Percentiles rank a stretch among this genome's conserved stretches.
Conservation (phyloP, 2,329 filamentous ascomycete genomes). For the Penicillium concentricum region DNA sequence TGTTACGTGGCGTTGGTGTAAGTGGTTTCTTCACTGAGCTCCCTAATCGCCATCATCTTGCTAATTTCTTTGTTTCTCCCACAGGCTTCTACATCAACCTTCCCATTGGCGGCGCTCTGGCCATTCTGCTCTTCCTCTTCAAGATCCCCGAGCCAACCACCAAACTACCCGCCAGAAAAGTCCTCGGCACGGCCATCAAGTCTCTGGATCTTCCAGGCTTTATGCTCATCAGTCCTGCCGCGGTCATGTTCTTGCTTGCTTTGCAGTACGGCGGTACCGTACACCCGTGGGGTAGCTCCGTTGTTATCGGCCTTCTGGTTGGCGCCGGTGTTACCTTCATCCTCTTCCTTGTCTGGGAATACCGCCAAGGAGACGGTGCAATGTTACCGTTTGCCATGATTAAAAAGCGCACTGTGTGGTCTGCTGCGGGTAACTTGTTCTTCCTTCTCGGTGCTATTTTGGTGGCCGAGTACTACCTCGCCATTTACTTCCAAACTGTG, state of each 20-base stretch:
- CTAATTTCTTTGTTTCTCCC: background rate
- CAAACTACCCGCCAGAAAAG: background rate
- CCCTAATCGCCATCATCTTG: background rate
- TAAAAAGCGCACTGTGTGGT: constrained; percentile 36
- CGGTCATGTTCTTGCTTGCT: constrained; percentile 45
- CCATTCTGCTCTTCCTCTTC: constrained; percentile 27
- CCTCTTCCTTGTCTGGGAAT: constrained; percentile 40
- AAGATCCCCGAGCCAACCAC: constrained; percentile 10
- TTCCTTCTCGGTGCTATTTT: constrained; percentile 26
- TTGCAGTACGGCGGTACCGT: constrained; percentile 47
- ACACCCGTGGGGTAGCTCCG: constrained; percentile 36
- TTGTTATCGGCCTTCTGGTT: constrained; percentile 47
- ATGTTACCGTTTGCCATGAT: constrained; percentile 41
- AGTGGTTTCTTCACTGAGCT: background rate
- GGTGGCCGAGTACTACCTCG: constrained; percentile 41
- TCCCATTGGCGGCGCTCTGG: constrained; percentile 33
- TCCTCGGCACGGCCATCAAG: background rate
- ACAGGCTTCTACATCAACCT: constrained; percentile 42
- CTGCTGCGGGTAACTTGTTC: background rate
- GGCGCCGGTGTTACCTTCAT: constrained; percentile 40
- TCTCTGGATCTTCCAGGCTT: constrained; percentile 21
- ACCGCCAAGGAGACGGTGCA: constrained; percentile 41
- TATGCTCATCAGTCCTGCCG: constrained; percentile 25
- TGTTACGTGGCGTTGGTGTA: background rate
- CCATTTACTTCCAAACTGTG: constrained; percentile 51